These are phyloP conservation scores for Solanum arcanum DNA, from an alignment of 257 asterid genomes.

Conservation along the genomic window DNA sequence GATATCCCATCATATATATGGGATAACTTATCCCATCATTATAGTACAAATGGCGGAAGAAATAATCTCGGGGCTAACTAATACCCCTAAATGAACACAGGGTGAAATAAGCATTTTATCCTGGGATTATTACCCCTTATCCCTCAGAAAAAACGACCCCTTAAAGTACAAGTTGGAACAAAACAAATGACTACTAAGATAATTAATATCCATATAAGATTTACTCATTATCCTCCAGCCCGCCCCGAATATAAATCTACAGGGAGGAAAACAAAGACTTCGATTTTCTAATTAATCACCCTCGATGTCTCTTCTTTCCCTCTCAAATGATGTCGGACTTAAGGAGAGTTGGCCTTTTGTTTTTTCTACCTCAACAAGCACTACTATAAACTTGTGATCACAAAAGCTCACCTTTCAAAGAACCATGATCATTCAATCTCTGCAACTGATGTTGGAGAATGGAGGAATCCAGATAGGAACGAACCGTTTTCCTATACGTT, in stretches of 20 bases:
- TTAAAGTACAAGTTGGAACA: neutral
- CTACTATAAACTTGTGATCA: neutral
- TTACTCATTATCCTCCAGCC: neutral
- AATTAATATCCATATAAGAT: neutral
- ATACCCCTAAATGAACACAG: neutral
- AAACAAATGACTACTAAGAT: neutral
- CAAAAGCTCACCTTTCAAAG: conserved; percentile 62
- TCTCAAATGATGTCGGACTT: neutral
- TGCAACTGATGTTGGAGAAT: conserved; percentile 94
- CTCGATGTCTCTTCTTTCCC: neutral
- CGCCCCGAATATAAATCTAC: neutral
- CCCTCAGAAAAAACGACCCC: neutral
- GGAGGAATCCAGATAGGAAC: conserved; percentile 86
- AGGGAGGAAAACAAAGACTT: neutral
- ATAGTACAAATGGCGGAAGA: neutral
- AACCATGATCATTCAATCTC: conserved; percentile 70
- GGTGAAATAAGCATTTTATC: neutral
- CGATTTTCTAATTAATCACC: neutral
- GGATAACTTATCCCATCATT: neutral
- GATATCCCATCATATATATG: neutral
- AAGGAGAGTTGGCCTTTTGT: neutral
- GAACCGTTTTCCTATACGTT: conserved; percentile 85
- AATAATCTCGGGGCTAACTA: neutral
- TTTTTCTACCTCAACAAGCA: neutral
- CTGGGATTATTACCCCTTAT: neutral